These are phyloP conservation scores for Microbotryum intermedium DNA, from an alignment of 1,284 basidiomycete species.

Conservation along the genomic window DNA sequence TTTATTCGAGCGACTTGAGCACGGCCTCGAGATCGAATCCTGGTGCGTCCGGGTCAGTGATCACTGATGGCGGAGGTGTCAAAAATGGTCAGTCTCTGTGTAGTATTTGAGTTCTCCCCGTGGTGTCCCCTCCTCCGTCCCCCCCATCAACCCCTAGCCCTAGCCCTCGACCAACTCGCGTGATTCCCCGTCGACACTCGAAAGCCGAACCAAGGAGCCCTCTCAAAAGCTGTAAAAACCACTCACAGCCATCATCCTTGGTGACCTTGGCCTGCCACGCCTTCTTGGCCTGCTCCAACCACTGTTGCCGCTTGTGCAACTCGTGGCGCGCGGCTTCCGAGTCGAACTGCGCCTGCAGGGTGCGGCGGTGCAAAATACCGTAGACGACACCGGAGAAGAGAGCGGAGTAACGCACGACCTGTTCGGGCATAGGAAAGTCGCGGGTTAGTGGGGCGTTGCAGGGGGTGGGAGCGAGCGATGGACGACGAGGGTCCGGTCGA, in stretches of 20 bases:
- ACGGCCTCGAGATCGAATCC: conserved; percentile 95
- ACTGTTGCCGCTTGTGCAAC: conserved; percentile 59
- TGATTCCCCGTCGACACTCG: too few species aligned
- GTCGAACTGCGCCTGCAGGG: conserved; percentile 76
- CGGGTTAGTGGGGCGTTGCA: neutral
- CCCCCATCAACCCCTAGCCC: too few species aligned
- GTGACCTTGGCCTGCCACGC: conserved; percentile 59
- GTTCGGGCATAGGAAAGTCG: neutral
- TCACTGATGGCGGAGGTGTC: conserved; percentile 50
- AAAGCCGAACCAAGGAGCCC: too few species aligned
- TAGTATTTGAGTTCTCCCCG: neutral
- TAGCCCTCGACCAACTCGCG: too few species aligned
- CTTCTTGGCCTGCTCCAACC: conserved; percentile 80
- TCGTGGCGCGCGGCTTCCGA: conserved; percentile 59
- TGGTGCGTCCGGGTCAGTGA: conserved; percentile 89
- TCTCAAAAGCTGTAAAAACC: too few species aligned
- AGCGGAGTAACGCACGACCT: conserved; percentile 95
- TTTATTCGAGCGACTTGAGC: conserved; percentile 43
- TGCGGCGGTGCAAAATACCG: conserved; percentile 83
- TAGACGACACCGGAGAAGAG: conserved; percentile 81
- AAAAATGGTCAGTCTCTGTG: neutral
- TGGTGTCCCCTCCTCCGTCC: too few species aligned
- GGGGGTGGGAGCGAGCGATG: neutral
- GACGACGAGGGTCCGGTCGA: neutral
- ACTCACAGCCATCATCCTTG: conserved; percentile 20